Base-by-base conservation (phyloP, 495 filamentous ascomycete genomes). In the Thermothielavioides terrestris region DNA sequence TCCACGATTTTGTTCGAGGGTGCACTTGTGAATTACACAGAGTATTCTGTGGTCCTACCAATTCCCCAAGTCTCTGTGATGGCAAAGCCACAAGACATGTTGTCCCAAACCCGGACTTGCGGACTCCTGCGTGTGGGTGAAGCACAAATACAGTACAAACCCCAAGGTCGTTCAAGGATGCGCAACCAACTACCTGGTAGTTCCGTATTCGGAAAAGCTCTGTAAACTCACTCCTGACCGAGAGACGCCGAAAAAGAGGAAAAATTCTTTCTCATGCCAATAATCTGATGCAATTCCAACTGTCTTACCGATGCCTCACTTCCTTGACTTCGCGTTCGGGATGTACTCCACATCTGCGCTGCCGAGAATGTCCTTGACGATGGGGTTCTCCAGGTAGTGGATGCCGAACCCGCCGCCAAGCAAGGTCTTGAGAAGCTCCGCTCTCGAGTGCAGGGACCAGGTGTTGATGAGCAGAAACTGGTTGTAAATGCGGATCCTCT, bases 381-480 rank as follows among this genome's bases (percentile, higher is more conserved):
- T 78, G 38, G 82, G 80, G 52, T 97, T 97, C 31, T 80, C 75
- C 67, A 86, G 72, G 64, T 84, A 94, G 66, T 97, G 91, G 31
- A 75, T 77, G 18, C 82, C 67, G 42, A 96, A 89, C 0, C 91
- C 91, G 12, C 85, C 83, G 51, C 85, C 83, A 34, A 96, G 68
- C 9, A 91, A 63, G n/a, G 83, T 73, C 61, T 85, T 82, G 28
- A 97, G 72, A 35, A 81, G 78, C 50, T 88, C 80, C 40, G 94
- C 66, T 21, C 89, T 77, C 55, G 86, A 75, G 54, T 91, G 76
- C 56, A 95, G 90, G 77, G 87, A 92, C 91, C 91, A 97, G 32
- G 78, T 81, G 58, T 96, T 87, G 46, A 97, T 89, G 50, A 77
- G 76, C 74, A 95, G 80, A 32, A 81, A 81, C 50, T 79, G 77